Evolutionary conservation across 768 basidiomycete genomes (phyloP), one percentile per base, ranked within the genome.

Genomic region (Gyrodon lividus): DNA sequence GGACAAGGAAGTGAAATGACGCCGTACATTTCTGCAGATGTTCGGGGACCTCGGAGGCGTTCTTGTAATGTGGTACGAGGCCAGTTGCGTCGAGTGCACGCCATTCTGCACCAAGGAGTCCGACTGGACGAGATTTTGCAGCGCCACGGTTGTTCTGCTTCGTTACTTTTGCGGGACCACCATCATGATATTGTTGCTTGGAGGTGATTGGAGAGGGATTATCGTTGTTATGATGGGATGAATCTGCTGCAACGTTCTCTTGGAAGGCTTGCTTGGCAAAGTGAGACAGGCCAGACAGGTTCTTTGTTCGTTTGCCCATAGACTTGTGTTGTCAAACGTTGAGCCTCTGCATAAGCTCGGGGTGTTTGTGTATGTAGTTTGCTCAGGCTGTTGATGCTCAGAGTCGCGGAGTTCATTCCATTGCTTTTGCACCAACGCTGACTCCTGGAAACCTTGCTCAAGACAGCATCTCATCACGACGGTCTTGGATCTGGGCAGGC

Each of bases 21-120:
- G 17, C 7, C 53, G 54, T 61, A 95, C 93, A 96, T 77, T 97
- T 97, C 59, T 79, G 74, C 8, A 96, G 77, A 62, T 88, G 80
- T 16, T 78, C 72, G 3, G 94, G 93, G 9, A 95, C 90, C 54
- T 95, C 73, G 0, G 79, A 74, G 3, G 73, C 67, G 22, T 82
- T 64, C 14, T 73, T 77, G 64, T 89, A 94, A 63, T 83, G 81
- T 3, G 84, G 81, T 3, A 92, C 91, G 1, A 92, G 76, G 2
- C 81, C 80, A 1, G 81, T 82, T 19, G 86, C 89, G 61, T 94
- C 87, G 61, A 82, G 82, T 54, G 73, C 75, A 53, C 70, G 64
- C 53, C 56, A 30, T 64, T 65, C 74, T 20, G 60, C 67, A 64
- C 50, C 63, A 41, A 55, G 59, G 7, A 63, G 37, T 41, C 54